Evolutionary conservation across 768 basidiomycete genomes (phyloP).

Genomic region (Rhodotorula graminis): DNA sequence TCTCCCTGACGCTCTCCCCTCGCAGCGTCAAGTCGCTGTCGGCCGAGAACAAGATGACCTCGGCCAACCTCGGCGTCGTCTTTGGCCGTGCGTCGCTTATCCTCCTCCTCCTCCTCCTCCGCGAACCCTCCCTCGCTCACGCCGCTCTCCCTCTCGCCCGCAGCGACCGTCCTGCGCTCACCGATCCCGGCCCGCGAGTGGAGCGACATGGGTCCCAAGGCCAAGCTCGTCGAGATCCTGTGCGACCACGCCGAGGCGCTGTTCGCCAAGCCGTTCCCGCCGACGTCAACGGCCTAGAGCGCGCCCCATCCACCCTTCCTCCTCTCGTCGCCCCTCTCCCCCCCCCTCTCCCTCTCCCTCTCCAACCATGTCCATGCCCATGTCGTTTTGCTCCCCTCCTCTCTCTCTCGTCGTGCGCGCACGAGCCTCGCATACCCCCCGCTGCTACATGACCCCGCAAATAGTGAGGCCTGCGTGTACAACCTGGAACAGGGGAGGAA

Average conservation of each 20-base stretch:
- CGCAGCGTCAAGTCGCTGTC: constrained; percentile 61
- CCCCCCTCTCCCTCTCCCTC: background rate
- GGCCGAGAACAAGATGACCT: constrained; percentile 83
- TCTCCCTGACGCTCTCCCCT: background rate
- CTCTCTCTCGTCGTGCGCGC: no score
- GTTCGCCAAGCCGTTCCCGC: constrained; percentile 4
- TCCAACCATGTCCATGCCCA: background rate
- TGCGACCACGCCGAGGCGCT: constrained; percentile 61
- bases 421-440: no score
- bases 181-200: constrained; percentile 81
- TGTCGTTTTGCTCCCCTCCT: no score
- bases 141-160: background rate
- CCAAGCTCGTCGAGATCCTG: constrained; percentile 87
- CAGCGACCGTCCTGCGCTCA: constrained; percentile 91
- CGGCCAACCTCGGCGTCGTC: constrained; percentile 90
- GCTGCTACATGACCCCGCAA: no score
- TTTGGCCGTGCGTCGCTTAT: constrained; percentile 83
- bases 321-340: background rate
- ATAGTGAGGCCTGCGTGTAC: no score
- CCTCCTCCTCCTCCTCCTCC: constrained; percentile 5
- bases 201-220: constrained; percentile 95
- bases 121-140: constrained; percentile 7
- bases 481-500: no score
- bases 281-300: no score
- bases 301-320: no score